Evolutionary conservation across 352 stramenopile genomes (phyloP), one percentile per base, ranked within the genome.

Genomic region (Stephanocyclus meneghinianus): DNA sequence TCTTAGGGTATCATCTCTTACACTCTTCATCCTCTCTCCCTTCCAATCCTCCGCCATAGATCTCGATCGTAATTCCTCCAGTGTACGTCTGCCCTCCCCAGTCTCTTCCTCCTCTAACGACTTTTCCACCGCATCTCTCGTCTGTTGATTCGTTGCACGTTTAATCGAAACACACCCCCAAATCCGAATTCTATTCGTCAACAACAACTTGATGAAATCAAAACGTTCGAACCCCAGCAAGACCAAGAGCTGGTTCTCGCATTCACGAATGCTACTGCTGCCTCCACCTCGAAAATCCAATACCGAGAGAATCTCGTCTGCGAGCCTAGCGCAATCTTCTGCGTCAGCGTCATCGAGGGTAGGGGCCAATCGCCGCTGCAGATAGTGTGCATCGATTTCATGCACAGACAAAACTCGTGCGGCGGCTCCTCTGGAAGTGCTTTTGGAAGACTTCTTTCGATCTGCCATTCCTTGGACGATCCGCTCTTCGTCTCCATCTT

Each of bases 151-250:
- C 13, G 92, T 93, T 10, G 97, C 97, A 71, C 98, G 95, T 84
- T 99, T 99, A 29, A 99, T 91, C 0, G 94, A 94, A 37, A 97
- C 98, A 86, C 96, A 98, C 78, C 98, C 99, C 53, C 97, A 94
- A 40, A 99, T 96, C 68, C 96, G 97, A 11, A 91, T 91, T 35
- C 97, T 91, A 88, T 99, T 99, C 56, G 95, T 91, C 13, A 99
- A 82, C 62, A 99, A 80, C 6, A 97, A 68, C 84, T 99, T 99
- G 87, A 99, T 99, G 42, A 99, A 98, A 45, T 98, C 96, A 78
- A 99, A 99, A 73, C 99, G 98, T 85, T 99, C 97, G 83, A 98
- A 98, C 71, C 98, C 97, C 48, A 99, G 85, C 4, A 99, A 78
- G 50, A 98, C 82, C 44, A 99, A 94, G 0, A 99, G 92, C 64